Evolutionary conservation across 768 basidiomycete genomes (phyloP), one percentile per base, ranked within the genome.

Genomic region (Calocybe indica): DNA sequence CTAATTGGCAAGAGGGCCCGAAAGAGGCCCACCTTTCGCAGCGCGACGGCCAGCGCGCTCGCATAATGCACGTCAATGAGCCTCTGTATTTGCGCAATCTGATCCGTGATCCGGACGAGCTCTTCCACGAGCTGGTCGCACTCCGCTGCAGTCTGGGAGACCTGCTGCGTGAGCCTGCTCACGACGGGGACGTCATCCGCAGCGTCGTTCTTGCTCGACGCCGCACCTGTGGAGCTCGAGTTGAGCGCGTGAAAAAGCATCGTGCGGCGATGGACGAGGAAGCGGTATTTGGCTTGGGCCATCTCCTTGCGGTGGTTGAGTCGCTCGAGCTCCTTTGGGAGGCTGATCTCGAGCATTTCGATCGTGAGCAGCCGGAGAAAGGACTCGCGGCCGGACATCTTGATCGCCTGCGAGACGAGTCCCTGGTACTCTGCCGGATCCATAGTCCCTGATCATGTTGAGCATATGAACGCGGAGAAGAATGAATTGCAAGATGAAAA

Each of bases 1-100:
- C 49, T 37, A n/a, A 50, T 35, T 12, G 44, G 38, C 22, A 9
- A 22, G 10, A 6, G 48, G 33, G 38, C 30, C 50, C 44, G 35
- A 38, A 42, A 14, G 31, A 39, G 35, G 53, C 62, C 13, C 47
- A 76, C 77, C 67, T 92, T 92, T 8, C 88, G 76, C 43, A 92
- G 60, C 1, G 85, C 88, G 53, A 92, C 77, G 0, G 82, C 80
- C 8, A 91, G 74, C 12, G 88, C 85, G n/a, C 85, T 86, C 1
- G 85, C 74, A 66, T 77, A 80, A 62, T 91, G 89, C 34, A 73
- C 64, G 48, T 88, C 82, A 7, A 80, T 70, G 36, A 88, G 54
- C 35, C 70, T 69, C 10, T 71, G 63, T 3, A 91, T 74, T 62
- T 90, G 87, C 0, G 73, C 66, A 30, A 80, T 70, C 53, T 87